Conservation (phyloP, 139 green algal species). For the Astrephomene gubernaculifera region DNA sequence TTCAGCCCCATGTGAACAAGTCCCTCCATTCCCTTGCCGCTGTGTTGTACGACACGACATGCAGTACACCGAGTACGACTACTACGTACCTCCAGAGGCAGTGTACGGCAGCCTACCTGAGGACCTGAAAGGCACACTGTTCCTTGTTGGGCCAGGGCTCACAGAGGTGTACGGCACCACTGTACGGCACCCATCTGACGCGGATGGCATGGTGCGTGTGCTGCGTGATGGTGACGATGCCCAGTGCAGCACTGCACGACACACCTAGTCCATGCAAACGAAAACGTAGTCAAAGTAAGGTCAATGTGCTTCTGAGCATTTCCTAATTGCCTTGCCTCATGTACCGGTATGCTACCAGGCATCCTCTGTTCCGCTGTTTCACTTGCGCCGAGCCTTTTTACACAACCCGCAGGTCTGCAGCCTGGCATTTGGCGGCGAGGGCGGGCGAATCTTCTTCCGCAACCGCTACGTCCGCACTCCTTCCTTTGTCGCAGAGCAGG, state of each 20-base stretch:
- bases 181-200: slow-evolving; percentile 25
- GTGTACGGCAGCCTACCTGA: slow-evolving; percentile 31
- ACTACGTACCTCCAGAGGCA: slow-evolving; percentile 22
- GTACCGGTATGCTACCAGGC: too few species aligned
- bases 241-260: too few species aligned
- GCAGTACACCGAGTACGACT: slow-evolving; percentile 49
- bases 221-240: too few species aligned
- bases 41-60: too few species aligned
- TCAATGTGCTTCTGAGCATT: too few species aligned
- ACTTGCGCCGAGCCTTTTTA: too few species aligned
- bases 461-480: slow-evolving; percentile 48
- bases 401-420: slow-evolving; percentile 5
- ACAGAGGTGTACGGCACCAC: slow-evolving; percentile 30
- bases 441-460: slow-evolving; percentile 35
- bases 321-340: too few species aligned
- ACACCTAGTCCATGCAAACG: too few species aligned
- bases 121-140: slow-evolving; percentile 32
- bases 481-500: slow-evolving; percentile 37
- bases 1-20: too few species aligned
- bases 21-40: too few species aligned
- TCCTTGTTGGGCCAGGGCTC: slow-evolving; percentile 16
- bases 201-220: slow-evolving; percentile 36
- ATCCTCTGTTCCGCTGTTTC: too few species aligned
- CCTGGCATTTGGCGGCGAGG: slow-evolving; percentile 24
- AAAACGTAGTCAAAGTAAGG: too few species aligned